Conservation (phyloP, 2,329 filamentous ascomycete genomes). For the Blastomyces gilchristii region DNA sequence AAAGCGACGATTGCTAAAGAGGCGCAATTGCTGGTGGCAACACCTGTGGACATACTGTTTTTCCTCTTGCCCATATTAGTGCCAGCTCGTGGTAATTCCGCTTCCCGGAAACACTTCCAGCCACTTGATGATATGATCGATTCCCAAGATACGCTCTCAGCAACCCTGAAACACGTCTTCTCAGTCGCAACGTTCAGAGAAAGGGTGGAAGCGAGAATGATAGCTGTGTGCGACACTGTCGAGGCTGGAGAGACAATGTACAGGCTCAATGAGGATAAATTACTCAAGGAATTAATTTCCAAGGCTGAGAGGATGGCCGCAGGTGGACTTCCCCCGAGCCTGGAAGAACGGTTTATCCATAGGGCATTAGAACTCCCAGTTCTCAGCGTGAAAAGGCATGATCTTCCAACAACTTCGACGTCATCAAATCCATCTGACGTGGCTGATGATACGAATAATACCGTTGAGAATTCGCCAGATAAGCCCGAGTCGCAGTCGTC, state of each 20-base stretch:
- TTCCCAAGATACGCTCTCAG: constrained; percentile 32
- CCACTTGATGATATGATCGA: constrained; percentile 42
- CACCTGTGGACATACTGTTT: constrained; percentile 74
- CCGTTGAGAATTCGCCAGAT: constrained; percentile 20
- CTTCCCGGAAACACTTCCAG: constrained; percentile 33
- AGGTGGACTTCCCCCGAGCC: constrained; percentile 58
- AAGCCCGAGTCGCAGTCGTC: constrained; percentile 27
- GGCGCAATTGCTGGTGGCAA: constrained; percentile 72
- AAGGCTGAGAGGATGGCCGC: constrained; percentile 64
- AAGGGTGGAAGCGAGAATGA: constrained; percentile 56
- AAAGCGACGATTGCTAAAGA: constrained; percentile 51
- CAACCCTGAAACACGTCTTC: constrained; percentile 33
- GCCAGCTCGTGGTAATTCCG: constrained; percentile 32
- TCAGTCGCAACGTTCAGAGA: constrained; percentile 27
- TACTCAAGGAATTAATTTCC: constrained; percentile 52
- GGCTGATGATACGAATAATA: constrained; percentile 21
- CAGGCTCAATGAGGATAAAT: constrained; percentile 61
- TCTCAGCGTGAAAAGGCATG: constrained; percentile 53
- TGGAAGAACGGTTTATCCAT: constrained; percentile 77
- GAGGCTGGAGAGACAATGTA: constrained; percentile 81
- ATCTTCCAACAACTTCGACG: constrained; percentile 26
- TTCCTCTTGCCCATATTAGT: constrained; percentile 64
- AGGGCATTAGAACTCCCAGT: constrained; percentile 68
- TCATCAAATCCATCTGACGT: constrained; percentile 20
- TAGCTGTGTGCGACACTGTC: constrained; percentile 65